A percentile compares a stretch with the other conserved stretches of the same genome.
Conservation (phyloP, 495 filamentous ascomycete genomes). For the Tricharina praecox region DNA sequence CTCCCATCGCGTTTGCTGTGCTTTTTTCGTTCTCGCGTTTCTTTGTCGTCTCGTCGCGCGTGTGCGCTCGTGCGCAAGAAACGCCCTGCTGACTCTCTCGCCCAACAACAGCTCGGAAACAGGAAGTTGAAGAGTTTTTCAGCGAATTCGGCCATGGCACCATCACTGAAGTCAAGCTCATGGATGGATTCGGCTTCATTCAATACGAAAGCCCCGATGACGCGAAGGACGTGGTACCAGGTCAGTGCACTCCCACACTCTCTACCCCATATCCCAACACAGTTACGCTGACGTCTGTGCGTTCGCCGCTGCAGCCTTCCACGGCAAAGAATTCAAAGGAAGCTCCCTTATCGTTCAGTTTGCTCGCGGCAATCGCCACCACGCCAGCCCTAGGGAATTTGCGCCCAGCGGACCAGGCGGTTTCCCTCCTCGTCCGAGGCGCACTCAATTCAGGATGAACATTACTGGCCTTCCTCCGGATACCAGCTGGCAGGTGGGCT, state of each 20-base stretch:
- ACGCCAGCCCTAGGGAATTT: slow-evolving; percentile 51
- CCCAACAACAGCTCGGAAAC: slow-evolving; percentile 32
- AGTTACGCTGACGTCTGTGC: slow-evolving; percentile 23
- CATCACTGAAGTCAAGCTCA: slow-evolving; percentile 97
- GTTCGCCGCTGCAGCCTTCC: slow-evolving; percentile 33
- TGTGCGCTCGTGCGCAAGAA: too few species aligned
- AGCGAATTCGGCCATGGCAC: slow-evolving; percentile 86
- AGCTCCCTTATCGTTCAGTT: slow-evolving; percentile 95
- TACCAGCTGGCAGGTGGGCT: slow-evolving; percentile 99
- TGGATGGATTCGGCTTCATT: slow-evolving; percentile 99
- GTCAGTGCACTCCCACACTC: slow-evolving; percentile 40
- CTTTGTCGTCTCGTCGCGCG: slow-evolving; percentile 9
- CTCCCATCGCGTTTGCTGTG: slow-evolving; percentile 28
- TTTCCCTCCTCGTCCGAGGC: slow-evolving; percentile 72
- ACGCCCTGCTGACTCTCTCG: too few species aligned
- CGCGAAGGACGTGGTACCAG: slow-evolving; percentile 90
- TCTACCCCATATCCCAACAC: slow-evolving; percentile 27
- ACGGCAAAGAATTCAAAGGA: slow-evolving; percentile 96
- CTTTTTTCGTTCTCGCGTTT: slow-evolving; percentile 17
- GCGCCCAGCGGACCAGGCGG: slow-evolving; percentile 42
- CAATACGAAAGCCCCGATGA: slow-evolving; percentile 97
- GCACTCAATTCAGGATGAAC: slow-evolving; percentile 89
- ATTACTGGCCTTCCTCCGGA: slow-evolving; percentile 91
- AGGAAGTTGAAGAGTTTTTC: slow-evolving; percentile 92
- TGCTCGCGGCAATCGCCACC: slow-evolving; percentile 80